Percentiles rank a stretch among this genome's conserved stretches.
These are phyloP conservation scores for Ustilago trichophora DNA, from an alignment of 1,284 basidiomycete genomes.

Conservation along the genomic window DNA sequence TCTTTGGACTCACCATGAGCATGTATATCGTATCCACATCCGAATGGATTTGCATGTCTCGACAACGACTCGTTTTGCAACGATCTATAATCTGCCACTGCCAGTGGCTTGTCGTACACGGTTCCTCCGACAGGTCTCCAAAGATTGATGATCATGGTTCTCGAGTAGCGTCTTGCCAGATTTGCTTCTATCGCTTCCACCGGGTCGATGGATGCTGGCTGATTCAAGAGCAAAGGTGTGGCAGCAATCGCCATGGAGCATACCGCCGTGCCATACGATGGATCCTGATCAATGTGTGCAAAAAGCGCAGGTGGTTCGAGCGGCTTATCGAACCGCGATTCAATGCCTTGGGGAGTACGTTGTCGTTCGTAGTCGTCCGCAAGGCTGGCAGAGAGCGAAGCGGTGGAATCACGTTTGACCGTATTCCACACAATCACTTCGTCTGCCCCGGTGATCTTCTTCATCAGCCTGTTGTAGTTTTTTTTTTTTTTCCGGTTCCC, in stretches of 20 bases:
- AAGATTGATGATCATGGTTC: slow-evolving; percentile 35
- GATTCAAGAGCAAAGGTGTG: slow-evolving; percentile 2
- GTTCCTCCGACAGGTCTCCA: slow-evolving; percentile 31
- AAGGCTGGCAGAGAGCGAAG: slow-evolving; percentile 14
- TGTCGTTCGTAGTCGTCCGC: slow-evolving; percentile 17
- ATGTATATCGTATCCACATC: slow-evolving; percentile 32
- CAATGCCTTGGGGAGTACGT: slow-evolving; percentile 20
- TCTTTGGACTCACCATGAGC: slow-evolving; percentile 2
- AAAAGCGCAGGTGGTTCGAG: slow-evolving; percentile 27
- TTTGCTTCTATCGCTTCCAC: slow-evolving; percentile 8
- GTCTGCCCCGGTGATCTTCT: slow-evolving; percentile 24
- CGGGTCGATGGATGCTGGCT: neutral
- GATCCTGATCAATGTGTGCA: slow-evolving; percentile 32
- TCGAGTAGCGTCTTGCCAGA: neutral
- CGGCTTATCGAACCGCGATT: slow-evolving; percentile 23
- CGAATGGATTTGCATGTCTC: slow-evolving; percentile 22
- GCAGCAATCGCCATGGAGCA: slow-evolving; percentile 34
- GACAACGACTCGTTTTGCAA: slow-evolving; percentile 6
- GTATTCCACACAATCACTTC: slow-evolving; percentile 36
- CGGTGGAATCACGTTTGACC: slow-evolving; percentile 19
- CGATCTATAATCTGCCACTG: slow-evolving; percentile 26
- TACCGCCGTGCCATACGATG: slow-evolving; percentile 14
- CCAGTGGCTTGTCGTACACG: slow-evolving; percentile 26
- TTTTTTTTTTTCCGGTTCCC: too few relatives aligned
- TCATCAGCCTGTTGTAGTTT: slow-evolving; percentile 23